A percentile compares a stretch with the other conserved stretches of the same genome.
Conservation (phyloP, 805 yeast species). For the Lipomyces kockii region DNA sequence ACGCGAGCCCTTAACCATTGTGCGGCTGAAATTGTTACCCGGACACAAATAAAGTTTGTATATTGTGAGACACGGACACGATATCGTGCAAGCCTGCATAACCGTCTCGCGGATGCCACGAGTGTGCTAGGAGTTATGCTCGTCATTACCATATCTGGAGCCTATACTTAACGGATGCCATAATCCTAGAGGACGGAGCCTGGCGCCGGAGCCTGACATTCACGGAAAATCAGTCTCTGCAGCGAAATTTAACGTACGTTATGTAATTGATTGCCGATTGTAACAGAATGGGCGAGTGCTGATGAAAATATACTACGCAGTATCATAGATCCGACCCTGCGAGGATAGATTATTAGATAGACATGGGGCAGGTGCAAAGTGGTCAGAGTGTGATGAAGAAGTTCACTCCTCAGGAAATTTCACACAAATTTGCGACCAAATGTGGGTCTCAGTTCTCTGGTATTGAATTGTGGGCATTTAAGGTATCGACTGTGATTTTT, state of each 20-base stretch:
- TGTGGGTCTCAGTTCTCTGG: conserved; percentile 46
- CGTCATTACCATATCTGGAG: not conserved
- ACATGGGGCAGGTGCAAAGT: conserved; percentile 35
- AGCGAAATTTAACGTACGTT: not conserved
- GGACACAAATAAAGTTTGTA: not conserved
- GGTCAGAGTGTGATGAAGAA: conserved; percentile 14
- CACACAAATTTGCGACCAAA: conserved; percentile 43
- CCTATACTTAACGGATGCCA: too few relatives aligned
- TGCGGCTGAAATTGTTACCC: not conserved
- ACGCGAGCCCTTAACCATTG: not conserved
- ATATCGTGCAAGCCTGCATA: not conserved
- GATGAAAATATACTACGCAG: not conserved
- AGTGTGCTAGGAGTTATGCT: too few relatives aligned
- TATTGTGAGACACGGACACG: not conserved
- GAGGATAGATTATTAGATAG: conserved; percentile 3
- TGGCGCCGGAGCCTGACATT: not conserved
- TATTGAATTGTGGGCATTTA: conserved; percentile 47
- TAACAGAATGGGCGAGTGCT: not conserved
- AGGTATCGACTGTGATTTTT: conserved; percentile 31
- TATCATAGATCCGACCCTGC: not conserved
- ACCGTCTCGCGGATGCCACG: too few relatives aligned
- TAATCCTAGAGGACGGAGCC: too few relatives aligned
- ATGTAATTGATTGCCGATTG: not conserved
- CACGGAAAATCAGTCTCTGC: not conserved
- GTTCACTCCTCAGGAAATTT: conserved; percentile 40